Evolutionary conservation across 352 stramenopile species (phyloP), one percentile per base, ranked within the genome.

Genomic region (Detonula confervacea): DNA sequence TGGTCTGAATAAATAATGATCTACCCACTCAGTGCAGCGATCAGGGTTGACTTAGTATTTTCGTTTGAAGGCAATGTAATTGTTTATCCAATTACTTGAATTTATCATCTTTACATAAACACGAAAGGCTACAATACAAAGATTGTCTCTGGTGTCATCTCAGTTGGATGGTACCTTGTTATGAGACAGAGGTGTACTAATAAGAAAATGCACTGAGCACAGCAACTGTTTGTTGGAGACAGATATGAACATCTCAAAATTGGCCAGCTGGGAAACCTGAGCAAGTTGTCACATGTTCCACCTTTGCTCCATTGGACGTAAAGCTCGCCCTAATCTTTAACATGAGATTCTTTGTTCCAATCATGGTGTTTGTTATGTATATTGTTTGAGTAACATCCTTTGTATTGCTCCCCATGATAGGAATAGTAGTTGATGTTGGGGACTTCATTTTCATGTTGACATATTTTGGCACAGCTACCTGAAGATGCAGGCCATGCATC

Each of bases 401-500:
- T 16, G 62, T 65, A 27, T 66, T 87, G 29, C 73, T 86, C 6
- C 91, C 95, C 35, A 96, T 95, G 1, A 95, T 73, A 6, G 96
- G 95, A 55, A 99, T 83, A 18, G 93, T 95, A 29, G 96, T 95
- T 24, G 94, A 96, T 16, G 92, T 97, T 2, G 96, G 94, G n/a
- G 97, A 96, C 73, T 98, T 95, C 96, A 99, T 98, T 90, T 98
- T 97, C 84, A 98, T 95, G 60, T 97, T 97, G 65, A 98, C 96
- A 78, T 98, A 99, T 90, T 96, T 99, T 22, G 97, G 97, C 77
- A 99, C 98, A 29, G 97, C 97, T 35, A 95, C 84, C 80, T 96
- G 93, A 42, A 99, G 95, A 65, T 97, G 92, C 70, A 99, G 96
- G 33, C 96, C 95, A 49, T 97, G 92, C 25, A 99, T 84, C 18